These are phyloP conservation scores for Saprolegnia diclina DNA, from an alignment of 352 stramenopile species.

Conservation along the genomic window DNA sequence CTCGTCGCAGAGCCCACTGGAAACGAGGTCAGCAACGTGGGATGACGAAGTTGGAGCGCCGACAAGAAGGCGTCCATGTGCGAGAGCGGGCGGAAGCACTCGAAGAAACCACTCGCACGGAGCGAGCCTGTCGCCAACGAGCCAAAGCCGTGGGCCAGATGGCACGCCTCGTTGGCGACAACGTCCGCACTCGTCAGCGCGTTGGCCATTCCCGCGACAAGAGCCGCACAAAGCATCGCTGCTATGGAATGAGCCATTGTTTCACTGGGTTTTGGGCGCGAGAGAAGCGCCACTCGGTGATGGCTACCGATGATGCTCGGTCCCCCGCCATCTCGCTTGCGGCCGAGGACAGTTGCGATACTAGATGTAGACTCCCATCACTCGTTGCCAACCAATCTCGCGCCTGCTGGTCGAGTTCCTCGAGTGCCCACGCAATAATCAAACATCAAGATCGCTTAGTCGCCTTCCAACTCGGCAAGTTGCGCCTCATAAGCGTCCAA, in stretches of 20 bases:
- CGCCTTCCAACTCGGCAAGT: no score
- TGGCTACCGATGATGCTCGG: no score
- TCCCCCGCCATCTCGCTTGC: no score
- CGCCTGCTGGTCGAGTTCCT: no score
- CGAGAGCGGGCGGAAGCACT: neutral
- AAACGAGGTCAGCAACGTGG: neutral
- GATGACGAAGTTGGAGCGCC: neutral
- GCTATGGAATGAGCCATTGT: no score
- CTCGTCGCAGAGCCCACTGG: neutral
- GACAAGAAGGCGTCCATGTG: neutral
- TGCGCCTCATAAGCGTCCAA: conserved; percentile 13
- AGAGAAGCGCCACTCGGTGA: no score
- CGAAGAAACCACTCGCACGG: neutral
- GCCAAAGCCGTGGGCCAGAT: neutral
- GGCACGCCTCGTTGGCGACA: neutral
- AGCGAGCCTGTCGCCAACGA: neutral
- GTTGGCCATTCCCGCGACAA: neutral
- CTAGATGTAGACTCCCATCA: no score
- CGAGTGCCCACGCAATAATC: no score
- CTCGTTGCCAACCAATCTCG: no score
- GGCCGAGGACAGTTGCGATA: no score
- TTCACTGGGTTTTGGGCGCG: no score
- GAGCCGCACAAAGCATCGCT: neutral
- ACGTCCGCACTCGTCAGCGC: neutral
- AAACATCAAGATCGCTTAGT: no score